Percentiles rank a stretch among this genome's conserved stretches.
Evolutionary conservation across 352 stramenopile genomes (phyloP).

Genomic region (Elongisporangium prolatum): DNA sequence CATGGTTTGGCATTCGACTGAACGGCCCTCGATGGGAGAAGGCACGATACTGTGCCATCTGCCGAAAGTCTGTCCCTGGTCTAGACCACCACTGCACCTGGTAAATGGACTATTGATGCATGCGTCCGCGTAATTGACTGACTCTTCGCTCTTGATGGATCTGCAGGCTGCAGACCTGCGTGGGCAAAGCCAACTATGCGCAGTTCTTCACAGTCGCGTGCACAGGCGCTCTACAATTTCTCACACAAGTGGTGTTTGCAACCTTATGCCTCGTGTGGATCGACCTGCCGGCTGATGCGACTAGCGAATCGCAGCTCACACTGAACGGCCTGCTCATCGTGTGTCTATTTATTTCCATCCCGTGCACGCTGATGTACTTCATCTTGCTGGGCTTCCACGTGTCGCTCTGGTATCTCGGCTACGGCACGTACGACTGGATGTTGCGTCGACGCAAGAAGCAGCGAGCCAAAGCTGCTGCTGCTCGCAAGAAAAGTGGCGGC

Average conservation of each 20-base stretch:
- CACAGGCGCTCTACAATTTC: slow-evolving; percentile 60
- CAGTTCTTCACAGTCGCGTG: slow-evolving; percentile 84
- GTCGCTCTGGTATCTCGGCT: slow-evolving; percentile 71
- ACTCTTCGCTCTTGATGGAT: not conserved
- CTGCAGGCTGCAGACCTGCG: slow-evolving; percentile 75
- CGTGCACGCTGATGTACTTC: slow-evolving; percentile 85
- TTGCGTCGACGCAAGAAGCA: slow-evolving; percentile 66
- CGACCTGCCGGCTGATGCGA: slow-evolving; percentile 26
- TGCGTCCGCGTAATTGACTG: not conserved
- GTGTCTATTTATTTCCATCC: slow-evolving; percentile 61
- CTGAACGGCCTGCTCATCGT: slow-evolving; percentile 44
- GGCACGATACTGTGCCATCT: slow-evolving; percentile 74
- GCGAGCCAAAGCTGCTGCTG: slow-evolving; percentile 48
- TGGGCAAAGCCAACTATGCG: slow-evolving; percentile 79
- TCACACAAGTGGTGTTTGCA: slow-evolving; percentile 53
- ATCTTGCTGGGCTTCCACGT: slow-evolving; percentile 80
- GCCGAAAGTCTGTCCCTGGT: slow-evolving; percentile 69
- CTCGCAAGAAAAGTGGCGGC: slow-evolving; percentile 17
- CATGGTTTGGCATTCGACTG: slow-evolving; percentile 72
- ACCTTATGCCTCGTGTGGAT: slow-evolving; percentile 52
- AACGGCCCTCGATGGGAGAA: slow-evolving; percentile 74
- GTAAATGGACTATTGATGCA: slow-evolving; percentile 12
- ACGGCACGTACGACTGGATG: slow-evolving; percentile 88
- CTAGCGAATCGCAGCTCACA: slow-evolving; percentile 12
- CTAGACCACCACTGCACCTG: slow-evolving; percentile 88